Evolutionary conservation across 192 early-diverging fungal species (phyloP), one percentile per base, ranked within the genome.

Genomic region (Umbelopsis isabellina): DNA sequence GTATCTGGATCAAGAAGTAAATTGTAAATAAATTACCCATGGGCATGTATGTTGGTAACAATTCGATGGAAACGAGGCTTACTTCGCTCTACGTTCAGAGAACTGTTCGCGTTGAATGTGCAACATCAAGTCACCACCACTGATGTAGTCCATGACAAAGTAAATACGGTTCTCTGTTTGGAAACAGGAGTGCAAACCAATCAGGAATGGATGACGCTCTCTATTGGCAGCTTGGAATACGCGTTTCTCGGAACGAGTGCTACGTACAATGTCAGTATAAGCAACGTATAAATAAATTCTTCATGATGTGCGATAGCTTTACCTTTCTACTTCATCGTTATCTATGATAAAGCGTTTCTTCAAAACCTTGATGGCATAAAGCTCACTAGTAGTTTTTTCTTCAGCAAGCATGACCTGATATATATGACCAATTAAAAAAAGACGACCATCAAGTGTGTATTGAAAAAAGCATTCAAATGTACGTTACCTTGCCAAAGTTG

Each of bases 331-430:
- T 85, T 99, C 96, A 81, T 98, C 97, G 81, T 98, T 95, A 77
- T 99, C 95, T 67, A 97, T 92, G 55, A 99, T 97, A 75, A 96
- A 97, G 75, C 95, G 90, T 81, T 99, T 99, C 82, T 98, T 98
- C 44, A 99, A 80, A 6, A 99, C 97, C 78, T 99, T 99, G 83
- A 99, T 97, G 7, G 95, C 97, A 80, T 94, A 97, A 15, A 95
- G 84, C 33, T 91, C 87, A 72, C 89, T 86, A 47, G 87, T 85
- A 61, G 83, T 55, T 76, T 93, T 94, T 72, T 99, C 96, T 79
- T 97, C 95, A 4, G 96, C 94, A 65, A 99, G 86, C 93, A 99
- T 96, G 21, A 99, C 97, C 84, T 85, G 27, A 30, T 30, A 71
- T 46, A 20, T 35, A 21, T 16, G 25, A 35, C 65, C 11, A 41